These are phyloP conservation scores for Saturnispora hagleri DNA, from an alignment of 805 yeast genomes.

Conservation along the genomic window DNA sequence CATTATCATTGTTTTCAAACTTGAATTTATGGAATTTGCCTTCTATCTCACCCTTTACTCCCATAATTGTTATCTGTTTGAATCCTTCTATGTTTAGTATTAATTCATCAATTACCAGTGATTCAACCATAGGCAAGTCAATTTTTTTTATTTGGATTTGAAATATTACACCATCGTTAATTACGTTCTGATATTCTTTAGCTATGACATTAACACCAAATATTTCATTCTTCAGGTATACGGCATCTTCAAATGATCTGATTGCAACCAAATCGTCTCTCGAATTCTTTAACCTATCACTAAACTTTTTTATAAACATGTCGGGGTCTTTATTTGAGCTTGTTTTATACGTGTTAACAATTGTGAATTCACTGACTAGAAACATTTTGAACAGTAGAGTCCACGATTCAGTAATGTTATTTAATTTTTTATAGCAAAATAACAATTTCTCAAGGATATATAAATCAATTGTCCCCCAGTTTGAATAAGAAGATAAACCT, in stretches of 20 bases:
- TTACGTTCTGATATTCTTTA: constrained; percentile 4
- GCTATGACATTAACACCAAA: constrained; percentile 4
- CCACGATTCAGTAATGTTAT: constrained; percentile 27
- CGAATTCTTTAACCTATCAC: background rate
- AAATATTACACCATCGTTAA: constrained; percentile 14
- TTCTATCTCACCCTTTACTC: background rate
- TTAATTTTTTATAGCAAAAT: constrained; percentile 29
- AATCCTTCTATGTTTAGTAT: constrained; percentile 16
- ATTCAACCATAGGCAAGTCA: constrained; percentile 18
- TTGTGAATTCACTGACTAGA: background rate
- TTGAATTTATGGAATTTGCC: background rate
- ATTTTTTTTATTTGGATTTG: constrained; percentile 27
- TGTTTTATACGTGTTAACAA: background rate
- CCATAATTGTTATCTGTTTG: constrained; percentile 1
- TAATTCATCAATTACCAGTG: constrained; percentile 15
- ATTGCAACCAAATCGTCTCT: constrained; percentile 1
- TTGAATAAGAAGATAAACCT: constrained; percentile 29
- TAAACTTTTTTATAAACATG: background rate
- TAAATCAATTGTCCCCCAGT: constrained; percentile 32
- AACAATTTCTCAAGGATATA: constrained; percentile 30
- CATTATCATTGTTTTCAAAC: background rate
- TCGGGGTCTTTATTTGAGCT: background rate
- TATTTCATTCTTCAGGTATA: background rate
- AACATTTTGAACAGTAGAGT: constrained; percentile 28
- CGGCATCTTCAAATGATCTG: constrained; percentile 5